Conservation (phyloP, 371 early-diverging fungal genomes). For the Gilbertella persicaria region DNA sequence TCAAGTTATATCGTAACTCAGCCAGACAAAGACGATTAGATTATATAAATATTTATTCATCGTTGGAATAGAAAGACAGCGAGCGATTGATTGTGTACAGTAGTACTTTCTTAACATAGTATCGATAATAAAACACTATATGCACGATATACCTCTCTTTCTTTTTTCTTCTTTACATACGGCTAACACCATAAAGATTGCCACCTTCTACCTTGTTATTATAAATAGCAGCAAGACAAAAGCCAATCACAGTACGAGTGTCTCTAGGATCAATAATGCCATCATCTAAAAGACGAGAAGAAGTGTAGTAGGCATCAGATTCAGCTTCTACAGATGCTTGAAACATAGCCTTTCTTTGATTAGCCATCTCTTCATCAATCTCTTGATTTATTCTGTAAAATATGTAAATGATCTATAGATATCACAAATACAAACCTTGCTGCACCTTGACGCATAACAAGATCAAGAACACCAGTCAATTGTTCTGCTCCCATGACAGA, state of each 20-base stretch:
- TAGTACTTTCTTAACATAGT: neutral
- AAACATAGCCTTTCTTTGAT: constrained; percentile 60
- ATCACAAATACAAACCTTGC: no score
- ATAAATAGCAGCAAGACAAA: constrained; percentile 63
- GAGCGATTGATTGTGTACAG: neutral
- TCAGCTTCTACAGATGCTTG: constrained; percentile 67
- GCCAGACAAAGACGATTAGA: constrained; percentile 17
- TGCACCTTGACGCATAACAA: constrained; percentile 72
- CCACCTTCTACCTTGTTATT: constrained; percentile 65
- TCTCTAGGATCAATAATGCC: constrained; percentile 73
- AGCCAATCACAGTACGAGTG: constrained; percentile 63
- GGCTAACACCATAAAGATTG: constrained; percentile 69
- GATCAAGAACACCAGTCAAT: constrained; percentile 71
- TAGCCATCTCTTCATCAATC: constrained; percentile 64
- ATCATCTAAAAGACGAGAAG: constrained; percentile 69
- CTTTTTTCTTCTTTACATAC: no score
- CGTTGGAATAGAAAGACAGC: neutral
- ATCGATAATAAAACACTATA: no score
- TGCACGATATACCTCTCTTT: no score
- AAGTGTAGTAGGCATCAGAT: constrained; percentile 73
- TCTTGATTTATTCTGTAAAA: constrained; percentile 40
- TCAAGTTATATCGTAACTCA: constrained; percentile 30
- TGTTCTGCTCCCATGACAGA: constrained; percentile 82
- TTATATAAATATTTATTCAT: neutral
- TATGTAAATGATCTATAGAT: no score